These are phyloP conservation scores for Pestalotiopsis sp. DNA, from an alignment of 2,329 filamentous ascomycete species.

Conservation along the genomic window DNA sequence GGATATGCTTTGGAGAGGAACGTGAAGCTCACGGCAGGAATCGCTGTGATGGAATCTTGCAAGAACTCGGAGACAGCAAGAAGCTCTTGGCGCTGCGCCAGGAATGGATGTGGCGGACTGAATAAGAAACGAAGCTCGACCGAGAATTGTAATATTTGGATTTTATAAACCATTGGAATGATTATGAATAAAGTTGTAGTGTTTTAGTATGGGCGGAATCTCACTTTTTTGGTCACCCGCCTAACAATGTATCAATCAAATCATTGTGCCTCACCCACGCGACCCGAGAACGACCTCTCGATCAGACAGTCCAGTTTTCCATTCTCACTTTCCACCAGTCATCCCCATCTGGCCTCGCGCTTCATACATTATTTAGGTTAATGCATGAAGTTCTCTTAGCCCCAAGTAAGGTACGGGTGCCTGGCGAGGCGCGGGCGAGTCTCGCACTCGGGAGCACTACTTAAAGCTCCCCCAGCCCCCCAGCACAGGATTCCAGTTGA, in stretches of 20 bases:
- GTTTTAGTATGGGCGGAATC: too few relatives aligned
- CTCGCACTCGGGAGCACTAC: neutral
- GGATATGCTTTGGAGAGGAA: neutral
- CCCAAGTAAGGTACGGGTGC: neutral
- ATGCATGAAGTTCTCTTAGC: neutral
- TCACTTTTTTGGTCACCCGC: too few relatives aligned
- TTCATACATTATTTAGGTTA: neutral
- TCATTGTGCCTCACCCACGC: neutral
- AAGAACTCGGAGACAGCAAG: neutral
- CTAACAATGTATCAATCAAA: neutral
- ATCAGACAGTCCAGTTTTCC: neutral
- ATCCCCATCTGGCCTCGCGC: neutral
- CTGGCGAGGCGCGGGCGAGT: neutral
- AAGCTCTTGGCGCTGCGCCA: slow-evolving; percentile 1
- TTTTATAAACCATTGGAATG: too few relatives aligned
- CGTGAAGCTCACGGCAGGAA: neutral
- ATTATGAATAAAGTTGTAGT: too few relatives aligned
- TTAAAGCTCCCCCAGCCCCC: neutral
- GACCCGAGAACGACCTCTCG: neutral
- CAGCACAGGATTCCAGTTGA: neutral
- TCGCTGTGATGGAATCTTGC: neutral
- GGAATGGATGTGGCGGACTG: neutral
- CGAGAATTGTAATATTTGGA: too few relatives aligned
- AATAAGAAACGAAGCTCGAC: neutral
- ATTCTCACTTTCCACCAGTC: neutral